Base-by-base conservation (phyloP, 169 alveolate species). In the Babesia ovis region DNA sequence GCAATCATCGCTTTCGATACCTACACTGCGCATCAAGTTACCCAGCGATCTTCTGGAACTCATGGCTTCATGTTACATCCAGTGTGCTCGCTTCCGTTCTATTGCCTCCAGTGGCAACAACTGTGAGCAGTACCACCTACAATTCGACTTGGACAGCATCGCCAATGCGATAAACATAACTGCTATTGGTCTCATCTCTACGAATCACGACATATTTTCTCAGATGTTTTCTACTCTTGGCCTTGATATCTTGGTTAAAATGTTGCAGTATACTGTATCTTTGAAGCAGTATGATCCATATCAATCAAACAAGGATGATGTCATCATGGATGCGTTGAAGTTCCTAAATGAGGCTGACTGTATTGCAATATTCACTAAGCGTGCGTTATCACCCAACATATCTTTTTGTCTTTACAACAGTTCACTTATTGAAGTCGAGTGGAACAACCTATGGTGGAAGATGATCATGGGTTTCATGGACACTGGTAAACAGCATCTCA, bases 381-480 rank as follows among this genome's bases (percentile, higher is more conserved):
- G 87, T 20, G 76, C 83, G 18, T 29, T 79, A 18, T 58, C 77
- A 9, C 83, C 71, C 22, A 58, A 46, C 27, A 29, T 54, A 31
- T 39, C 67, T 4, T 22, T 39, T 9, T 68, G 18, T 35, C 53
- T 37, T 11, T 32, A 34, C 29, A 35, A 37, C 3, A 57, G 67
- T 45, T n/a, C 35, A 14, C 42, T 23, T 16, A n/a, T 11, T 12
- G 57, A 5, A 23, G 56, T 11, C 1, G 45, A 55, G 22, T 34
- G 25, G 27, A 54, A 64, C 35, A 79, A 79, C 60, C 42, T 39
- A 20, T 79, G 87, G 87, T 79, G 84, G 87, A 69, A 69, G 0
- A 39, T 45, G 22, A 79, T 79, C 25, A 2, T 22, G 23, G 60
- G 64, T 18, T 43, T 79, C 11, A 37, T 79, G 46, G 82, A 68